Percentiles rank a stretch among this genome's conserved stretches.
Evolutionary conservation across 2,329 filamentous ascomycete genomes (phyloP).

Genomic region (Tolypocladium ophioglossoides): DNA sequence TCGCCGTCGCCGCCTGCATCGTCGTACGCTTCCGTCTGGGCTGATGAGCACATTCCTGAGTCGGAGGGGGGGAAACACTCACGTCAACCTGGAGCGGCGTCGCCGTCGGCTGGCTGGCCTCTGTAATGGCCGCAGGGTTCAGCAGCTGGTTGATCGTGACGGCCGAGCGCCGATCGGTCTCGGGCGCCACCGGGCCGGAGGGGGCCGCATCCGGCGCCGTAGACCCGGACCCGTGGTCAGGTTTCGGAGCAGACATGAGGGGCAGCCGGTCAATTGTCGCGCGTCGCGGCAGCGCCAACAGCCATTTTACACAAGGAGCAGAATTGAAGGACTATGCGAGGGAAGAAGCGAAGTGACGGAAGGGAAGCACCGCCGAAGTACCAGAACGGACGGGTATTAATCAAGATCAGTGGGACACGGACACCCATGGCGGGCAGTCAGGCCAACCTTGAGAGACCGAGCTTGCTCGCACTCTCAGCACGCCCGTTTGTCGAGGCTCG

Average conservation of each 20-base stretch:
- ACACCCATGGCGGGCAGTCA: background rate
- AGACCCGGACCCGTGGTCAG: background rate
- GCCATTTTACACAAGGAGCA: background rate
- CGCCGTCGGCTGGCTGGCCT: constrained; percentile 9
- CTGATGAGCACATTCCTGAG: background rate
- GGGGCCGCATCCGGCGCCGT: background rate
- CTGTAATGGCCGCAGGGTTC: constrained; percentile 7
- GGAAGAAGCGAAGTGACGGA: background rate
- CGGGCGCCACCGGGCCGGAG: background rate
- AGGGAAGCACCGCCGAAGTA: too few species aligned
- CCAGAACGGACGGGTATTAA: background rate
- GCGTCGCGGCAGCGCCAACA: background rate
- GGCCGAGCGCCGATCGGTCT: background rate
- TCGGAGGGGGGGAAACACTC: background rate
- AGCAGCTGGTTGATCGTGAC: constrained; percentile 2
- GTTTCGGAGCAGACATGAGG: background rate
- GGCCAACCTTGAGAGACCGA: background rate
- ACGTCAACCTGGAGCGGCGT: constrained; percentile 15
- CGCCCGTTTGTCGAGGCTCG: background rate
- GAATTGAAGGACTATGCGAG: background rate
- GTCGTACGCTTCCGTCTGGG: constrained; percentile 5
- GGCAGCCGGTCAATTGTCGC: background rate
- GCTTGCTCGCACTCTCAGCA: background rate
- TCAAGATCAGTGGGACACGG: background rate
- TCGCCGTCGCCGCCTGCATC: constrained; percentile 15